These are phyloP conservation scores for Anacardium occidentale DNA, from an alignment of 345 rosid species.

Conservation along the genomic window DNA sequence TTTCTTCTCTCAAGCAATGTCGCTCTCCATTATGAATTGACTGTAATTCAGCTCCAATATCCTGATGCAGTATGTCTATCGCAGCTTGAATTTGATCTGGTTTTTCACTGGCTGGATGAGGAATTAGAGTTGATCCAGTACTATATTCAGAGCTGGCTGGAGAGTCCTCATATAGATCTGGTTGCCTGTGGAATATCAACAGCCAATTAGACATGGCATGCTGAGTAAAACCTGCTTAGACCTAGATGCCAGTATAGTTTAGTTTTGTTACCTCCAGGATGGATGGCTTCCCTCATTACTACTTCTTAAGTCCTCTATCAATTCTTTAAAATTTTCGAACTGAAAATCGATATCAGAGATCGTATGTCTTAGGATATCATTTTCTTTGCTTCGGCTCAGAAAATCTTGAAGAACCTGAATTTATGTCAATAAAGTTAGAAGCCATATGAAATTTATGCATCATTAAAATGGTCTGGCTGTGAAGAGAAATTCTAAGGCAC, in stretches of 20 bases:
- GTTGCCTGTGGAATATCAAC: conserved; percentile 54
- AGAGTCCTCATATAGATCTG: conserved; percentile 70
- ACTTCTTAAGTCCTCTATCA: conserved; percentile 62
- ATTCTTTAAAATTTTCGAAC: conserved; percentile 66
- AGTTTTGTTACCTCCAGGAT: conserved; percentile 68
- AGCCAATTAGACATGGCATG: conserved; percentile 20
- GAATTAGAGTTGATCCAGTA: conserved; percentile 69
- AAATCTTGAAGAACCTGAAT: conserved; percentile 79
- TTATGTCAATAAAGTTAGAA: conserved; percentile 17
- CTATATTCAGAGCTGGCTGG: conserved; percentile 89
- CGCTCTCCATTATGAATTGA: conserved; percentile 27
- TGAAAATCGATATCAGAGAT: conserved; percentile 62
- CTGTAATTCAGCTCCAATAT: conserved; percentile 31
- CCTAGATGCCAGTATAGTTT: conserved; percentile 1
- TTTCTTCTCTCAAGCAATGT: conserved; percentile 31
- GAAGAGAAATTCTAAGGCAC: background rate
- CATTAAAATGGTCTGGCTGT: conserved; percentile 1
- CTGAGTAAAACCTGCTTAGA: conserved; percentile 16
- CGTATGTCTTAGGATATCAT: conserved; percentile 45
- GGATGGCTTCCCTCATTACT: conserved; percentile 56
- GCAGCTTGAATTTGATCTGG: conserved; percentile 45
- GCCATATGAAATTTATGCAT: conserved; percentile 2
- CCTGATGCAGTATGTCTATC: conserved; percentile 37
- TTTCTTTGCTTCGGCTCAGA: conserved; percentile 65
- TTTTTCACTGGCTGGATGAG: conserved; percentile 39